Conservation (phyloP, 495 filamentous ascomycete genomes). For the Friedmanniomyces endolithicus region DNA sequence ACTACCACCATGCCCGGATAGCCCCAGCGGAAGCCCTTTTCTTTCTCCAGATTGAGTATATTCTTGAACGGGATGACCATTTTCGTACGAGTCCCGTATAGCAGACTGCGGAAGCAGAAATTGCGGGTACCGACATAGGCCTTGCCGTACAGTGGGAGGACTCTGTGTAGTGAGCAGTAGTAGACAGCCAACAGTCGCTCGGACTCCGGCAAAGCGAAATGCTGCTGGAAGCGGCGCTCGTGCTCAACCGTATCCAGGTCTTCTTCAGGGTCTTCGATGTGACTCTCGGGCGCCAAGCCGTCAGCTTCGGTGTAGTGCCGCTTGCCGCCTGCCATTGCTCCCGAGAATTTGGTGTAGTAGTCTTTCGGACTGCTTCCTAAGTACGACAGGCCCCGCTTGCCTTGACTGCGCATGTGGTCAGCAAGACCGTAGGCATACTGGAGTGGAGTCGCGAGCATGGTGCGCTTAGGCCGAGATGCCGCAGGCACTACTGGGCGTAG, state of each 20-base stretch:
- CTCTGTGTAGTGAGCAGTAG: slow-evolving; percentile 75
- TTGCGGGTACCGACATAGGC: slow-evolving; percentile 85
- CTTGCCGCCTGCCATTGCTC: slow-evolving; percentile 88
- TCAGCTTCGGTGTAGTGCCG: slow-evolving; percentile 75
- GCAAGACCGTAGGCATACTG: slow-evolving; percentile 79
- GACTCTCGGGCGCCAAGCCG: slow-evolving; percentile 51
- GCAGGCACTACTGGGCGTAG: background rate
- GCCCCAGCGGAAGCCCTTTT: slow-evolving; percentile 86
- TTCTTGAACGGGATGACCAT: slow-evolving; percentile 83
- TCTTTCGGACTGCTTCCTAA: slow-evolving; percentile 91
- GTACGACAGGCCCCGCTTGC: slow-evolving; percentile 70
- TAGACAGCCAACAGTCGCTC: slow-evolving; percentile 87
- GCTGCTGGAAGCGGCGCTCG: slow-evolving; percentile 67
- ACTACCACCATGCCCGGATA: slow-evolving; percentile 86
- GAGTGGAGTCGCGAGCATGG: slow-evolving; percentile 40
- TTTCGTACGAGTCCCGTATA: slow-evolving; percentile 85
- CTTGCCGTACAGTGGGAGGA: slow-evolving; percentile 90
- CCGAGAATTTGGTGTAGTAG: slow-evolving; percentile 92
- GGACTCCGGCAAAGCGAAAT: slow-evolving; percentile 74
- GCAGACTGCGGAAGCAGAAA: slow-evolving; percentile 85
- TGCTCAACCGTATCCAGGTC: slow-evolving; percentile 50
- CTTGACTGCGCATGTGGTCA: slow-evolving; percentile 63
- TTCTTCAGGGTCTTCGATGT: slow-evolving; percentile 50
- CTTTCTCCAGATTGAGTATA: slow-evolving; percentile 86
- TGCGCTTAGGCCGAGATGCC: slow-evolving; percentile 44